Base-by-base conservation (phyloP, 2,329 filamentous ascomycete genomes). In the Penicillium brasilianum region DNA sequence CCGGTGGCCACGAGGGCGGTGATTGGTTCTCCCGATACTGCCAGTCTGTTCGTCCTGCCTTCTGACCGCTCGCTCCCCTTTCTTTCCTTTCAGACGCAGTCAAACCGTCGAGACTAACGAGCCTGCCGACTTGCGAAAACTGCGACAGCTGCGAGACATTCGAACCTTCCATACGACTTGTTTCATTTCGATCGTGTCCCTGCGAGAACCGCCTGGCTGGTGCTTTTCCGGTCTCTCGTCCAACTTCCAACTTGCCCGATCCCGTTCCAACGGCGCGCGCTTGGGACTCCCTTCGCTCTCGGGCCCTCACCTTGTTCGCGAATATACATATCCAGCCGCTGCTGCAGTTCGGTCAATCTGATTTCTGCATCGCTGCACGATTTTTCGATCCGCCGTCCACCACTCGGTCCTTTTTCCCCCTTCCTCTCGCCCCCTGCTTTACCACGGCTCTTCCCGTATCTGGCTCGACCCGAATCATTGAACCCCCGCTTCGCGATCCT, bases 41-140 rank as follows among this genome's bases (percentile, higher is more conserved):
- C 49, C 51, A 13, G 49, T n/a, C 51, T 10, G 37, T 69, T 62
- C n/a, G n/a, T n/a, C 60, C 67, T 63, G 65, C 66, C 28, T 39
- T 51, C 46, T 66, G 66, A 69, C 66, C 66, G 66, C 66, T 67
- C 66, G 58, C 44, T 71, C 66, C 67, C 65, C 66, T 70, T 70
- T 67, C 64, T 69, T 64, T 66, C 30, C 61, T 58, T 56, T 37
- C 39, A 56, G 32, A 55, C 53, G n/a, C 43, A 25, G 37, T 39
- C 22, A 20, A n/a, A n/a, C n/a, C 14, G 9, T 53, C 32, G 22
- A 22, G 18, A 54, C 51, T 8, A 5, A 39, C 32, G 16, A 55
- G 52, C 25, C 25, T 44, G 36, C 48, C 10, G 37, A 16, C n/a
- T n/a, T n/a, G 16, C n/a, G 25, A 28, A 3, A 53, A 30, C 50